Conservation (phyloP, 2,329 filamentous ascomycete genomes). For the Aspergillus spinulosporus region DNA sequence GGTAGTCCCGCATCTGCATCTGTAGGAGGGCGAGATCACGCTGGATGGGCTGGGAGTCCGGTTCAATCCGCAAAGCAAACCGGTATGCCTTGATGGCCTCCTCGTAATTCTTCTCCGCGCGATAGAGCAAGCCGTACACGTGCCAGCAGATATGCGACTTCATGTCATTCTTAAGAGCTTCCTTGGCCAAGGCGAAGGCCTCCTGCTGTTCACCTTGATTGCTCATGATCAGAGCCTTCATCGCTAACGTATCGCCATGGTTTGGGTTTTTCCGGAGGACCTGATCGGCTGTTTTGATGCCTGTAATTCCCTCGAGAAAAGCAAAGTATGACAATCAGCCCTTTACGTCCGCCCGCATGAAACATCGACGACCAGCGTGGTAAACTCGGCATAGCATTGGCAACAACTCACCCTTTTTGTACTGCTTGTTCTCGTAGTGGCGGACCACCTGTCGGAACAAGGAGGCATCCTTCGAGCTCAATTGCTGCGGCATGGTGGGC, state of each 20-base stretch:
- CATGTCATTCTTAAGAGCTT: conserved; percentile 93
- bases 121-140: conserved; percentile 92
- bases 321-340: conserved; percentile 26
- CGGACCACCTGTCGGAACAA: conserved; percentile 94
- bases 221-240: conserved; percentile 98
- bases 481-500: conserved; percentile 48
- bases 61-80: conserved; percentile 87
- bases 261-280: conserved; percentile 92
- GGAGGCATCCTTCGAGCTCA: conserved; percentile 79
- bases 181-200: conserved; percentile 89
- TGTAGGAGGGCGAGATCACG: conserved; percentile 90
- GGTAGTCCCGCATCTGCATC: conserved; percentile 93
- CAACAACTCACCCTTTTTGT: conserved; percentile 69
- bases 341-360: conserved; percentile 15
- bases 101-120: conserved; percentile 94
- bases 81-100: conserved; percentile 99
- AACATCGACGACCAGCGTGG: conserved; percentile 11
- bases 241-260: conserved; percentile 97
- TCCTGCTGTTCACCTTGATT: conserved; percentile 89
- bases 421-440: conserved; percentile 97
- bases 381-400: conserved; percentile 11
- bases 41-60: conserved; percentile 92
- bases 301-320: conserved; percentile 43
- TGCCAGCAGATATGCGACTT: conserved; percentile 99
- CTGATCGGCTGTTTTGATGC: conserved; percentile 92